Evolutionary conservation across 345 rosid species (phyloP), one percentile per base, ranked within the genome.

Genomic region (Eucalyptus erythrocorys): DNA sequence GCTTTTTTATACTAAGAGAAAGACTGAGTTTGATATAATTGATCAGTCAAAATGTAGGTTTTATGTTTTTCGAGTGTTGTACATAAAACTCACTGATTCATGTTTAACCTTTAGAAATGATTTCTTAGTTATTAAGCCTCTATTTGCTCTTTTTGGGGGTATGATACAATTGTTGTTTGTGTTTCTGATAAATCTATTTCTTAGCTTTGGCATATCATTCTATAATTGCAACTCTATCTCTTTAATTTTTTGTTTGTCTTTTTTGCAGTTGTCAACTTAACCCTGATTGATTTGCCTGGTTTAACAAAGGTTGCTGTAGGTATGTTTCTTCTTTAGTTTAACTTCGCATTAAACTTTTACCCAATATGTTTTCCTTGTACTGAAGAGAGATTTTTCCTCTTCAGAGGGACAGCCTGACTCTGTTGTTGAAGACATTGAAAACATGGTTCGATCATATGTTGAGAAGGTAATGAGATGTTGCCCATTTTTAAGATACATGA

Each of bases 401-500:
- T 37, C 93, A 96, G 99, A 98, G 96, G 99, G 99, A 85, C 99
- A 98, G 90, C 97, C 99, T 7, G 98, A 98, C 49, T 94, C 93
- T 80, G 93, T 98, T 42, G 99, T 93, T 90, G 90, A 95, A 90
- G 99, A 97, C 88, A 98, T 98, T 49, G 99, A 98, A 89, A 57
- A 34, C 88, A 97, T 98, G 99, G 99, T 98, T 92, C 99, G 95
- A 40, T 87, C 95, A 49, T 98, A 96, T 85, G 97, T 98, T 89
- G 99, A 95, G 89, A 98, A 96, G 99, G 99, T 96, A 93, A 91
- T 55, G 37, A 40, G 82, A 76, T 6, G 47, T 42, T 76, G 30
- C 47, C 27, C 47, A 76, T 21, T 40, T 76, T 76, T 10, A 37
- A 3, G 15, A 76, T 40, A 12, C 47, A 76, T 8, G 4, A 13